These are phyloP conservation scores for Neocallimastix lanati DNA, from an alignment of 192 early-diverging fungal genomes.

Conservation along the genomic window DNA sequence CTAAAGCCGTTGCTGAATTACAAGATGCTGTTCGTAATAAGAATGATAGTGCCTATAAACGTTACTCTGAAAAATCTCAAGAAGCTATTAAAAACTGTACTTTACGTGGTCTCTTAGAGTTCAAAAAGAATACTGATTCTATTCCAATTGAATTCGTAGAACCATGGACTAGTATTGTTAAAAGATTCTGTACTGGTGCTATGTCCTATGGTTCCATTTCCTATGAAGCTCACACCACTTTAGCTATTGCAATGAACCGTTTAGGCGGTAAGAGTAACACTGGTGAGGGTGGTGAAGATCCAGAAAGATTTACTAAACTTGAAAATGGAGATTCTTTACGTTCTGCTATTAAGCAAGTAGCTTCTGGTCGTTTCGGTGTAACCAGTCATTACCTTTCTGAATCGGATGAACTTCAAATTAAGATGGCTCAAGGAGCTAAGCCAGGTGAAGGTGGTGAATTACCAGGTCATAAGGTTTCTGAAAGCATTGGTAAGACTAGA, in stretches of 20 bases:
- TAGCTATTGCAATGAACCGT: conserved; percentile 88
- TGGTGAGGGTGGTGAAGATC: conserved; percentile 95
- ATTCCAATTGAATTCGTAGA: conserved; percentile 80
- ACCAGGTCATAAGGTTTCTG: conserved; percentile 55
- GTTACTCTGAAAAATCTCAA: conserved; percentile 58
- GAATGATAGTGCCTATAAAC: conserved; percentile 71
- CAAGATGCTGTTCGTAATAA: conserved; percentile 90
- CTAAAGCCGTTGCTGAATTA: conserved; percentile 64
- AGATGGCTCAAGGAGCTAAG: conserved; percentile 98
- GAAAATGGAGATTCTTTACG: conserved; percentile 62
- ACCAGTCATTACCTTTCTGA: conserved; percentile 87
- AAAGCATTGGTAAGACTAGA: conserved; percentile 64
- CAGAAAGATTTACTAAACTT: conserved; percentile 48
- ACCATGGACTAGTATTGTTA: conserved; percentile 89
- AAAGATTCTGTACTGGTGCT: conserved; percentile 91
- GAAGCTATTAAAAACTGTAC: conserved; percentile 80
- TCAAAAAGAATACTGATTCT: conserved; percentile 48
- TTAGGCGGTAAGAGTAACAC: conserved; percentile 96
- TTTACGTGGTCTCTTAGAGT: conserved; percentile 82
- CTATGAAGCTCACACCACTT: conserved; percentile 73
- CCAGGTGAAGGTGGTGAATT: conserved; percentile 92
- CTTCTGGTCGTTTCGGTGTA: conserved; percentile 94
- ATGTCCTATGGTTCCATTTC: conserved; percentile 99
- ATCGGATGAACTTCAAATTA: conserved; percentile 95
- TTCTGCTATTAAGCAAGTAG: conserved; percentile 96